Evolutionary conservation across 768 basidiomycete genomes (phyloP), one percentile per base, ranked within the genome.

Genomic region (Fistulinella prunicolor): DNA sequence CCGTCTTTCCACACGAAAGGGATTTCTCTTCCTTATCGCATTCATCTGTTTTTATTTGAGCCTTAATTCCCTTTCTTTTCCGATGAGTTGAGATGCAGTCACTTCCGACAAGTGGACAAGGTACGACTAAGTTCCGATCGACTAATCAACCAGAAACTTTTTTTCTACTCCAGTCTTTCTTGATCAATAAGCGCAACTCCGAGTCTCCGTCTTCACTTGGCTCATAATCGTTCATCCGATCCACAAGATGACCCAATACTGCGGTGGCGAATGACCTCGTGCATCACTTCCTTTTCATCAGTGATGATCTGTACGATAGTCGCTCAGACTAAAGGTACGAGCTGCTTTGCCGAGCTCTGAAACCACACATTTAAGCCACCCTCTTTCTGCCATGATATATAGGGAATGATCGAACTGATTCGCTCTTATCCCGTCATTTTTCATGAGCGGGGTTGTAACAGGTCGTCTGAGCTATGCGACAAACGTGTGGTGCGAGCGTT

Each of bases 241-340:
- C 38, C 54, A 39, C 42, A 49, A 35, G 39, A 53, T 35, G 34
- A 21, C 45, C 30, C 45, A 44, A 37, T 41, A 41, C 49, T 60
- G 43, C 38, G 41, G 53, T 46, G 49, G 60, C 48, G 47, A 45
- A 40, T 45, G 44, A 60, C 61, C 61, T 62, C 61, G 58, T 62
- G 61, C 7, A 62, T 63, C 55, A 60, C 30, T 40, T 34, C 34
- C 45, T 45, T 49, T 10, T 42, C 48, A 59, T 54, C 51, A 41
- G 57, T 57, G 49, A 42, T 57, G 42, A 53, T 54, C 32, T 39
- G 16, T 44, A 46, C 17, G 57, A 56, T 47, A 48, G 37, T 42
- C 26, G 38, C 47, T 54, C 46, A 20, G 39, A 47, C 49, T 21
- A 42, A 35, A 51, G 56, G 56, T 62, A 54, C 38, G 42, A 41